Conservation (phyloP, 1,139 yeast species). For the Suhomyces maxii region DNA sequence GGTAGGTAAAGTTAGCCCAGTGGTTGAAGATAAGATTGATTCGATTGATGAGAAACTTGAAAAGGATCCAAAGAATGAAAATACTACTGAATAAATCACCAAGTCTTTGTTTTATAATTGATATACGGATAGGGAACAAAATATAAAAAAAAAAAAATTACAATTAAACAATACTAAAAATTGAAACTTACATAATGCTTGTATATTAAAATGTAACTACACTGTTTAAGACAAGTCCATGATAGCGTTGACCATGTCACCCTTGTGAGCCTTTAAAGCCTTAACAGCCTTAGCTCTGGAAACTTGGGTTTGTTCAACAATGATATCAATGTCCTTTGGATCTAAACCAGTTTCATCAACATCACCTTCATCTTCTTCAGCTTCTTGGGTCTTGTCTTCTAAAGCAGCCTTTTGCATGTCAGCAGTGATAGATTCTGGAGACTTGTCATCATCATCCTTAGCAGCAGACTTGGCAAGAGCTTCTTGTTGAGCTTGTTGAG, state of each 20-base stretch:
- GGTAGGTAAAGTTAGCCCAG: not conserved
- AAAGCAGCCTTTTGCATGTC: slow-evolving; percentile 84
- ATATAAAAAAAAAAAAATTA: too few species aligned
- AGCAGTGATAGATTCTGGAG: slow-evolving; percentile 84
- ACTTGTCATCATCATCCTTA: slow-evolving; percentile 41
- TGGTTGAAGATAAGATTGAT: not conserved
- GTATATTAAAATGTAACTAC: not conserved
- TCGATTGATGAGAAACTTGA: not conserved
- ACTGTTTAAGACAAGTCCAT: slow-evolving; percentile 68
- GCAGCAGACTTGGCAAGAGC: slow-evolving; percentile 62
- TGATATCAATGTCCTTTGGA: slow-evolving; percentile 75
- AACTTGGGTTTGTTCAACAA: slow-evolving; percentile 86
- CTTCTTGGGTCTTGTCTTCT: slow-evolving; percentile 35
- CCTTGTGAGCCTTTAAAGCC: slow-evolving; percentile 85
- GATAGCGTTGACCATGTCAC: slow-evolving; percentile 94
- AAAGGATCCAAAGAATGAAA: not conserved
- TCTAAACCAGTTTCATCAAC: slow-evolving; percentile 81
- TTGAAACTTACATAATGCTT: not conserved
- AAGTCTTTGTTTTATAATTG: too few species aligned
- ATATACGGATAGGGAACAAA: too few species aligned
- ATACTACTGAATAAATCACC: too few species aligned
- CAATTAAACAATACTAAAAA: not conserved
- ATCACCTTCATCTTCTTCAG: slow-evolving; percentile 65
- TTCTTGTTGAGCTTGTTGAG: slow-evolving; percentile 48
- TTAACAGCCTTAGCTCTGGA: slow-evolving; percentile 87